phyloP scores from a whole-genome alignment of 805 yeast species.

The Monosporozyma aquatica region DNA sequence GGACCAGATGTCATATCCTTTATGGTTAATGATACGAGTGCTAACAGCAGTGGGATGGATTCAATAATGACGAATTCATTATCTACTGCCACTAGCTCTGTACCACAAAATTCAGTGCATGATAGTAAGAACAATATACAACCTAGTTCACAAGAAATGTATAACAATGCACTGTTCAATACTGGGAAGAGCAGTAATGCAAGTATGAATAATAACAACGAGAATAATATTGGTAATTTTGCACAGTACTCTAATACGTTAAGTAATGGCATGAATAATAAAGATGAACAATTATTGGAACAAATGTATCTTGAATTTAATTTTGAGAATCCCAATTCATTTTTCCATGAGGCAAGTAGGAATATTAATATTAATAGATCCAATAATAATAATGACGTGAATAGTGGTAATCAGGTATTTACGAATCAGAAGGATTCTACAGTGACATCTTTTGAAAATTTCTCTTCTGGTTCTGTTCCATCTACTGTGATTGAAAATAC shows the following conservation, averaged over 20 bases:
- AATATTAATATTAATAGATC: neutral
- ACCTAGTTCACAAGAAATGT: neutral
- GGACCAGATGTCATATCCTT: constrained; percentile 6
- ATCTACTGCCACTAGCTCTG: constrained; percentile 14
- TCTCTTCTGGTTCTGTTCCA: constrained; percentile 7
- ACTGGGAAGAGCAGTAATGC: too few species aligned
- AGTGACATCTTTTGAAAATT: constrained; percentile 4
- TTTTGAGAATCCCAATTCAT: constrained; percentile 18
- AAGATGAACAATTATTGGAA: constrained; percentile 10
- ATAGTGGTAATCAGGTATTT: neutral
- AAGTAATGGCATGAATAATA: neutral
- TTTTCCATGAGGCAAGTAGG: constrained; percentile 12
- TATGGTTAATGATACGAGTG: constrained; percentile 13
- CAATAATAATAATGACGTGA: neutral
- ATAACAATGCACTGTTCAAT: neutral
- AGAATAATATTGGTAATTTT: neutral
- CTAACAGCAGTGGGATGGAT: constrained; percentile 21
- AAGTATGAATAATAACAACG: neutral
- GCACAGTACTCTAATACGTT: neutral
- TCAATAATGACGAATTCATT: constrained; percentile 20
- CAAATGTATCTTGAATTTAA: constrained; percentile 22
- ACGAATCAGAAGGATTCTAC: constrained; percentile 5
- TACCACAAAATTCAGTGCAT: constrained; percentile 8
- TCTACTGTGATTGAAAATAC: constrained; percentile 2
- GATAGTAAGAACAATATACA: constrained; percentile 1